Evolutionary conservation across 2,329 filamentous ascomycete genomes (phyloP), one percentile per base, ranked within the genome.

Genomic region (Emmonsiellopsis sp.): DNA sequence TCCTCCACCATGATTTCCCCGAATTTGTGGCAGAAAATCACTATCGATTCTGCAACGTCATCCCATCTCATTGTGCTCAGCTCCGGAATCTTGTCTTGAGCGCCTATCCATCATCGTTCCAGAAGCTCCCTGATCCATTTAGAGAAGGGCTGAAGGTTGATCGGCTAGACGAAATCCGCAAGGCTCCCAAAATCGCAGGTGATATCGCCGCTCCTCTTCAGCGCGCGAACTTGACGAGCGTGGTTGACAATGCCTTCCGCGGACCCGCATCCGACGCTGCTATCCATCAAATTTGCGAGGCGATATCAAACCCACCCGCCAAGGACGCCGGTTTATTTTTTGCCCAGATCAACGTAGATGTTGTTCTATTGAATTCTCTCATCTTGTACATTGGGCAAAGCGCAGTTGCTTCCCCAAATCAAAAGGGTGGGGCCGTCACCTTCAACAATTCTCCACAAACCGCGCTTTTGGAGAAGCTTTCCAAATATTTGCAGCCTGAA

Each of bases 1-100:
- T 95, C 51, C 75, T 98, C 51, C 88, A 95, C 61, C 93, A 97
- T 65, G 93, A 98, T 68, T 97, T 89, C 70, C 87, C 92, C 0
- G 90, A 96, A 53, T 98, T 95, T 69, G 74, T 98, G 42, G 86
- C 88, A 5, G 88, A 91, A 61, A 89, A 95, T 67, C 88, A 95
- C 65, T 83, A 88, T 60, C 82, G 83, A 60, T 81, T 98, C 51
- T 90, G 86, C 72, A 85, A 87, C 61, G 83, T 82, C 63, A 86
- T 97, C 54, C 88, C 91, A 1, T 81, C 84, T 49, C 86, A 93
- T 63, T 93, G 88, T 70, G 84, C 85, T 13, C 93, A 97, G 69
- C 77, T 96, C 51, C 83, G 91, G 59, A 96, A 97, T 64, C 77
- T 95, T 52, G 83, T 98, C 51, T 78, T 97, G 57, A 87, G 87